Conservation (phyloP, 2,329 filamentous ascomycete genomes). For the Teratosphaeria viscida region DNA sequence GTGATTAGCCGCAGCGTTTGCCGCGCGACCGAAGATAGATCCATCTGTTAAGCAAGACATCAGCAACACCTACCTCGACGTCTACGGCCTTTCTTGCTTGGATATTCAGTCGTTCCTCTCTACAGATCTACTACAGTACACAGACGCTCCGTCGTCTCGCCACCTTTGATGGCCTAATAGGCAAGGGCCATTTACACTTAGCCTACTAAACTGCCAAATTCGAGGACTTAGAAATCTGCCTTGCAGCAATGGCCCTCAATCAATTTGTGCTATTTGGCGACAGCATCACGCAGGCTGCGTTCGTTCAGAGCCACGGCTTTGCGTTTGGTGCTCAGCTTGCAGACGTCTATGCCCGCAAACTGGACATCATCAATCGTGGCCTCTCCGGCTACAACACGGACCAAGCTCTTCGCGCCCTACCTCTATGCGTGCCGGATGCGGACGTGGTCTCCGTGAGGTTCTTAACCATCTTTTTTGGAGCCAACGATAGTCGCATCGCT, state of each 20-base stretch:
- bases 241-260: conserved; percentile 26
- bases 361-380: conserved; percentile 84
- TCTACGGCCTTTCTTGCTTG: neutral
- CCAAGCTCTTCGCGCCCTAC: conserved; percentile 59
- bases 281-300: conserved; percentile 67
- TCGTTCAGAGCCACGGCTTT: conserved; percentile 46
- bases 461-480: conserved; percentile 59
- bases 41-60: neutral
- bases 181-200: neutral
- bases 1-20: neutral
- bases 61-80: neutral
- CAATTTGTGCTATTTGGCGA: conserved; percentile 72
- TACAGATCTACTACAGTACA: neutral
- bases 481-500: conserved; percentile 74
- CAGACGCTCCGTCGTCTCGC: neutral
- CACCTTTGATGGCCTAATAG: neutral
- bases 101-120: neutral
- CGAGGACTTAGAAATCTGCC: neutral
- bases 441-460: conserved; percentile 53
- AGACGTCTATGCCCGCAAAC: conserved; percentile 57
- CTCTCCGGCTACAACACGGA: conserved; percentile 75
- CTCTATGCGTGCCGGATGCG: conserved; percentile 60
- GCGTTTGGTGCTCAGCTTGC: conserved; percentile 64
- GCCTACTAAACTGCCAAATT: neutral
- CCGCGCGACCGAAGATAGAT: neutral